These are phyloP conservation scores for Thalassiosira exigua DNA, from an alignment of 352 stramenopile genomes.

Conservation along the genomic window DNA sequence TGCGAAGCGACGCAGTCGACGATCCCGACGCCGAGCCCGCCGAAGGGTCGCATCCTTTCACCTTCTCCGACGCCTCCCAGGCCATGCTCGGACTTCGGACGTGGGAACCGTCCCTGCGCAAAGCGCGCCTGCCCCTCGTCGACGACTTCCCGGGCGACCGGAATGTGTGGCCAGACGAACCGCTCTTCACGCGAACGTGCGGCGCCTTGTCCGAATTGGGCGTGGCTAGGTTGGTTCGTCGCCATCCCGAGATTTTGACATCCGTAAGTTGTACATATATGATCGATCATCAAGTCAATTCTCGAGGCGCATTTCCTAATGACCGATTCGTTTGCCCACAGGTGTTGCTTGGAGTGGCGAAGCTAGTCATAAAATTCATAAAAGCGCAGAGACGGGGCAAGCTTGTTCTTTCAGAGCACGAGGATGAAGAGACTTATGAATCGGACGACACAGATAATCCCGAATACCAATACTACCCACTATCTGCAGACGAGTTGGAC, in stretches of 20 bases:
- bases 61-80: conserved; percentile 30
- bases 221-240: conserved; percentile 62
- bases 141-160: conserved; percentile 25
- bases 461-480: conserved; percentile 28
- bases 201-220: conserved; percentile 42
- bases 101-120: conserved; percentile 38
- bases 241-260: conserved; percentile 67
- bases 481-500: conserved; percentile 44
- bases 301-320: no score
- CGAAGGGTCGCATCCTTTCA: conserved; percentile 10
- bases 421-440: conserved; percentile 33
- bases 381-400: conserved; percentile 22
- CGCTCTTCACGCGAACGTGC: conserved; percentile 58
- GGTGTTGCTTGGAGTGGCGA: conserved; percentile 62
- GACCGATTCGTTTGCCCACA: no score
- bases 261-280: no score
- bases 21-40: background rate
- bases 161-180: conserved; percentile 58
- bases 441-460: conserved; percentile 20
- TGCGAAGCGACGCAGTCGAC: conserved; percentile 4
- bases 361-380: conserved; percentile 55
- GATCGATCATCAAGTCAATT: no score
- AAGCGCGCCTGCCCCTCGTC: conserved; percentile 22
- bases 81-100: conserved; percentile 37
- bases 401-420: conserved; percentile 20